Evolutionary conservation across 805 yeast genomes (phyloP).

Genomic region (Yarrowia divulgata): DNA sequence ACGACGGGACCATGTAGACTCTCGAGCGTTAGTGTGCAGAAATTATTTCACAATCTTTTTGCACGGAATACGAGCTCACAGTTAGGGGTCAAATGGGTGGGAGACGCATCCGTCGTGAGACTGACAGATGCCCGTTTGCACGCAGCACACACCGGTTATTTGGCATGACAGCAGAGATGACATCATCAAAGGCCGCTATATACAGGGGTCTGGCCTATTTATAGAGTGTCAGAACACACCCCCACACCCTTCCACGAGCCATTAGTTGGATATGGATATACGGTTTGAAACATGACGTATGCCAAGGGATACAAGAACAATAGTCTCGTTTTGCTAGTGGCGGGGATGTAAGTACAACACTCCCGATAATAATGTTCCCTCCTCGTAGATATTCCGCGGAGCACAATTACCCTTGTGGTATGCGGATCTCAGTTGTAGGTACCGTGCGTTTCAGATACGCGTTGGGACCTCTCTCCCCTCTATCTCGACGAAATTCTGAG

Average conservation of each 20-base stretch:
- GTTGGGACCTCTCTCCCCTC: not conserved
- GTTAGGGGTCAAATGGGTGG: not conserved
- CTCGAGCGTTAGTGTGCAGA: not conserved
- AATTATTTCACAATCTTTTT: not conserved
- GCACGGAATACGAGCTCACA: not conserved
- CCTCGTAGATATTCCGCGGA: not conserved
- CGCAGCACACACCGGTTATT: not conserved
- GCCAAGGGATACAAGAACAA: slow-evolving; percentile 3
- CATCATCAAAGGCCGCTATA: not conserved
- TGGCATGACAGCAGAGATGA: not conserved
- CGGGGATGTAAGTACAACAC: not conserved
- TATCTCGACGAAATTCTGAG: not conserved
- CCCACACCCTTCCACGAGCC: not conserved
- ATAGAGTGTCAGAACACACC: not conserved
- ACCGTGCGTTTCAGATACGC: not conserved
- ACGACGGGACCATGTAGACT: not conserved
- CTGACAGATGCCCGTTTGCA: too few species aligned
- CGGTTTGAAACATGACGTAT: slow-evolving; percentile 29
- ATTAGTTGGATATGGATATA: not conserved
- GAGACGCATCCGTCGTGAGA: not conserved
- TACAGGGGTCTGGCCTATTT: slow-evolving; percentile 3
- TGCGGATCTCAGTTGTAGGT: not conserved
- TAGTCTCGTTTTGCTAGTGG: not conserved
- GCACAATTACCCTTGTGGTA: not conserved
- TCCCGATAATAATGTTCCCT: not conserved